These are phyloP conservation scores for Pinus albicaulis DNA, from an alignment of 75 land plant genomes.

Conservation along the genomic window DNA sequence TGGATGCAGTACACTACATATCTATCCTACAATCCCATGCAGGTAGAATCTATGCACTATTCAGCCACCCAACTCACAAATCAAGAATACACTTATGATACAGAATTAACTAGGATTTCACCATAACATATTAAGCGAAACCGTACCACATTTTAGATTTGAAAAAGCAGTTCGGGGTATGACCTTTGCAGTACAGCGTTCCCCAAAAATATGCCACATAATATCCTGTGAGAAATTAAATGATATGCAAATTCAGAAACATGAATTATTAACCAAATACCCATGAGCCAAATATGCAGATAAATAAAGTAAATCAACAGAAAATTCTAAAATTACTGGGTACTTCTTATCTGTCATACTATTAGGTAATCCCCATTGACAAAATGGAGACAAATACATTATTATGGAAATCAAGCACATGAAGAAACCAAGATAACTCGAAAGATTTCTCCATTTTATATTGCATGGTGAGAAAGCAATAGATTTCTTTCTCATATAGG, in stretches of 20 bases:
- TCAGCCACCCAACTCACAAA: neutral
- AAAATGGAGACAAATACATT: too few relatives aligned
- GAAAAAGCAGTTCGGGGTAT: conserved; percentile 6
- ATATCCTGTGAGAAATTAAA: conserved; percentile 4
- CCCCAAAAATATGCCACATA: conserved; percentile 12
- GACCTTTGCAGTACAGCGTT: conserved; percentile 9
- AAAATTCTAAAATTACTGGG: neutral
- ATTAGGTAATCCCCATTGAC: too few relatives aligned
- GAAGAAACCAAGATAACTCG: too few relatives aligned
- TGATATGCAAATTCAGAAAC: neutral
- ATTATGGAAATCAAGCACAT: too few relatives aligned
- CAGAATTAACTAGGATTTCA: neutral
- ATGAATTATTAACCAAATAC: neutral
- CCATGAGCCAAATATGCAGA: neutral
- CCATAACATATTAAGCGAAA: neutral
- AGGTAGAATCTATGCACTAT: neutral
- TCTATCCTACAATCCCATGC: neutral
- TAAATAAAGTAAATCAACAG: neutral
- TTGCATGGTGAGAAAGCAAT: too few relatives aligned
- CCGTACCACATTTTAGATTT: conserved; percentile 8
- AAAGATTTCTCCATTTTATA: too few relatives aligned
- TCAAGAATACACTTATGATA: neutral
- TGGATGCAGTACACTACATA: neutral
- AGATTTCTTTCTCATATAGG: too few relatives aligned
- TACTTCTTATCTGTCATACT: too few relatives aligned